Base-by-base conservation (phyloP, 192 early-diverging fungal species). In the Endogone sp. region DNA sequence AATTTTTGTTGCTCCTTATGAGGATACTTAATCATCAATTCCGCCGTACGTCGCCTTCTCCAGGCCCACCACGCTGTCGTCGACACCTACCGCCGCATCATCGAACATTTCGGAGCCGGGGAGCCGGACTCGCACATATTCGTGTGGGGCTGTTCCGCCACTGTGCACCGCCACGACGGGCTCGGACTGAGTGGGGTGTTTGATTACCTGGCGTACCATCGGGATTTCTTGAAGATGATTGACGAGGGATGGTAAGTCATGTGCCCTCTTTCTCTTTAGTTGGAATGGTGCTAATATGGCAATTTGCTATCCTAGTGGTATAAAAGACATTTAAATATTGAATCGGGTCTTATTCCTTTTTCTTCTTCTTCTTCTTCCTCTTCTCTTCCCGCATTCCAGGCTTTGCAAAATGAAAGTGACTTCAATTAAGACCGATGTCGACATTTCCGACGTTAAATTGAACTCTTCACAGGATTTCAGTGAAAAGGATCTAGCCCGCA, bases 71-170 rank as follows among this genome's bases (percentile, higher is more conserved):
- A 98, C 72, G 91, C 93, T 3, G 84, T 92, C 0, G 93, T 93
- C n/a, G 67, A 79, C 6, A 84, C 85, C 23, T 98, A 96, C 71
- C 60, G 55, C 26, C 78, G 88, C 4, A 86, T 98, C 21, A 44
- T 98, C 24, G 68, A 85, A 0, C 84, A 95, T 64, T 94, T 98
- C 67, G 77, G 76, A 4, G 76, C 84, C 0, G 26, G 75, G 58
- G 71, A 74, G 3, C 69, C 72, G 13, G 68, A 81, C 2, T 79
- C 82, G 4, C 76, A 83, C 23, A 79, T 95, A 4, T 76, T 93
- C 56, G 82, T 98, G 9, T 96, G 94, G 90, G 96, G 95, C 0
- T 98, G 95, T 66, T 95, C 95, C 29, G 96, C 95, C 2, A 97
- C 96, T 0, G 81, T 97, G 37, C 75, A 88, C 29, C 81, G 96